These are phyloP conservation scores for Sarcomyxa edulis DNA, from an alignment of 768 basidiomycete genomes.

Conservation along the genomic window DNA sequence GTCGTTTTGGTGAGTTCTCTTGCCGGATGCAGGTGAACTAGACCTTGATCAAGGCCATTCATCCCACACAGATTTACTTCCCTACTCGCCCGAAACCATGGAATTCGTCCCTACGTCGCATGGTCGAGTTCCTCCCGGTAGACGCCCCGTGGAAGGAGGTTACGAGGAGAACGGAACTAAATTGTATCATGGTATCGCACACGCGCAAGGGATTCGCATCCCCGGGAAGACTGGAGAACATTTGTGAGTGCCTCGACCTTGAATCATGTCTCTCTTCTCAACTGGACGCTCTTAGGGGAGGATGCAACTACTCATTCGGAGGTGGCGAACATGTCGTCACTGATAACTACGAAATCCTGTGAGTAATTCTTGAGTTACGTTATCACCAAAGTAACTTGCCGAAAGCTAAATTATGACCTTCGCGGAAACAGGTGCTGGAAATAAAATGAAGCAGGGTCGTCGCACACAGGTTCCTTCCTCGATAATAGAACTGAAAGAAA, in stretches of 20 bases:
- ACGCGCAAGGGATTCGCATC: conserved; percentile 46
- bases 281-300: conserved; percentile 23
- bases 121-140: conserved; percentile 54
- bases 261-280: not conserved
- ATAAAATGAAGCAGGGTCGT: not conserved
- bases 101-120: conserved; percentile 63
- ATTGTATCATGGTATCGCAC: conserved; percentile 63
- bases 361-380: conserved; percentile 21
- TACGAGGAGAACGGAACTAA: conserved; percentile 65
- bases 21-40: too few relatives aligned
- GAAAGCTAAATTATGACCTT: not conserved
- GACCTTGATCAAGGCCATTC: conserved; percentile 49
- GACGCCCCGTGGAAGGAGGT: conserved; percentile 64
- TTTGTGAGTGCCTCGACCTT: conserved; percentile 23
- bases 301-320: conserved; percentile 40
- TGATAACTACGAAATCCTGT: conserved; percentile 46
- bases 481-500: not conserved
- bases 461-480: not conserved
- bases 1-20: too few relatives aligned
- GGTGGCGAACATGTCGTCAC: conserved; percentile 35
- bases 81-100: conserved; percentile 63
- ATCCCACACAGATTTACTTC: conserved; percentile 72
- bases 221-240: conserved; percentile 74
- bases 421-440: conserved; percentile 7
- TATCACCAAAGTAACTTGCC: too few relatives aligned